Evolutionary conservation across 345 rosid species (phyloP).

Genomic region (Linum lewisii): DNA sequence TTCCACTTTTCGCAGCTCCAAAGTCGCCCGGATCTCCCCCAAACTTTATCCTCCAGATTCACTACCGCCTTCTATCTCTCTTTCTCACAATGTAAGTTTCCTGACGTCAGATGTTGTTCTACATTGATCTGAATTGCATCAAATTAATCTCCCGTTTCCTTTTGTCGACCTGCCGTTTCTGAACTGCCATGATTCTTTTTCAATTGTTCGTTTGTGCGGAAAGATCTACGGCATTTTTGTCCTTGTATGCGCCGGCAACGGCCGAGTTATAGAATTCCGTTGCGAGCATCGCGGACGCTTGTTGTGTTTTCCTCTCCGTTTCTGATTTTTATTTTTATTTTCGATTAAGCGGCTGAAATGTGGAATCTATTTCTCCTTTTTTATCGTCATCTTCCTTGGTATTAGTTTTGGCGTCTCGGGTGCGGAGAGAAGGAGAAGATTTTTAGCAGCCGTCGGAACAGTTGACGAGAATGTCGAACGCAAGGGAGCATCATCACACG

Average conservation of each 20-base stretch:
- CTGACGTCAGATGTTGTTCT: background rate
- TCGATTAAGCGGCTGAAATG: background rate
- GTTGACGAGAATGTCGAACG: conserved; percentile 36
- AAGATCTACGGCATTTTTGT: conserved; percentile 21
- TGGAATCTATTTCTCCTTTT: background rate
- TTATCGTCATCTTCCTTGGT: background rate
- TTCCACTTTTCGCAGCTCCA: conserved; percentile 11
- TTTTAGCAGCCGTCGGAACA: conserved; percentile 4
- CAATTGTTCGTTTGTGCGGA: conserved; percentile 3
- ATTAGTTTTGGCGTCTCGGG: background rate
- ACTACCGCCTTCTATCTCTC: too few relatives aligned
- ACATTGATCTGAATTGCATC: conserved; percentile 19
- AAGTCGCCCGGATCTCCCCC: background rate
- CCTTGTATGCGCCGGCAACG: background rate
- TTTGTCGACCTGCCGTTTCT: background rate
- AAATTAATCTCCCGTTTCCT: background rate
- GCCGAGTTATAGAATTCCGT: background rate
- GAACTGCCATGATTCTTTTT: background rate
- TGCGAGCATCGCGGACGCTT: background rate
- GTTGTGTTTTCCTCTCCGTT: background rate
- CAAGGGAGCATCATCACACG: conserved; percentile 72
- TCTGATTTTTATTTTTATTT: background rate
- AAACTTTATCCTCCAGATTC: background rate
- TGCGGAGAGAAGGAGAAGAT: conserved; percentile 1
- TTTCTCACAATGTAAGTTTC: background rate